phyloP scores from a whole-genome alignment of 2,329 filamentous ascomycete species.

The Cryphonectria carpinicola region DNA sequence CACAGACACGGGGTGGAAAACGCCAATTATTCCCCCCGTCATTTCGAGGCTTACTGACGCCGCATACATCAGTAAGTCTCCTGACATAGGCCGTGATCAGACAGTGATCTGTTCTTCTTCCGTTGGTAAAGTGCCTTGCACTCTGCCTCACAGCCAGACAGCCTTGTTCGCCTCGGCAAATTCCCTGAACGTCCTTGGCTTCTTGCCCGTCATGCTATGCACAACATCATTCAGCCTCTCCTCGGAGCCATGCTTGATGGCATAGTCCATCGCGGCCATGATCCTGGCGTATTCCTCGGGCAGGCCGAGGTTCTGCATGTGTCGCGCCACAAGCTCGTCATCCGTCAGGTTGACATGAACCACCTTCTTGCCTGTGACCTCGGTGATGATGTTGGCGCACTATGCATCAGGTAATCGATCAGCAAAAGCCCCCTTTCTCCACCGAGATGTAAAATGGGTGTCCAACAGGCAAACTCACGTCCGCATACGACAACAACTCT shows the following conservation, averaged over 20 bases:
- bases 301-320: conserved; percentile 34
- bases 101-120: too few species aligned
- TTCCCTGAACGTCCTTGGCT: conserved; percentile 38
- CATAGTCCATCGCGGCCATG: conserved; percentile 40
- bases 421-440: neutral
- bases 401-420: conserved; percentile 18
- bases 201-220: conserved; percentile 38
- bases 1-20: neutral
- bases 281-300: conserved; percentile 39
- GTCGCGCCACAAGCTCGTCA: conserved; percentile 35
- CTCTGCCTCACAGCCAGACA: conserved; percentile 30
- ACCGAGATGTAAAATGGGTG: too few species aligned
- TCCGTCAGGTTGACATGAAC: conserved; percentile 40
- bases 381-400: conserved; percentile 41
- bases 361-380: conserved; percentile 39
- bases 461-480: conserved; percentile 32
- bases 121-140: neutral
- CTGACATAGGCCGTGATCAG: too few species aligned
- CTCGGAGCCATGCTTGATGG: conserved; percentile 42
- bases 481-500: conserved; percentile 41
- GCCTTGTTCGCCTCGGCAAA: conserved; percentile 34
- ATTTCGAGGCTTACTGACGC: too few species aligned
- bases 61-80: too few species aligned
- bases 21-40: too few species aligned
- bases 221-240: conserved; percentile 42